phyloP scores from a whole-genome alignment of 169 alveolate genomes.

The Eimeria sp. region DNA sequence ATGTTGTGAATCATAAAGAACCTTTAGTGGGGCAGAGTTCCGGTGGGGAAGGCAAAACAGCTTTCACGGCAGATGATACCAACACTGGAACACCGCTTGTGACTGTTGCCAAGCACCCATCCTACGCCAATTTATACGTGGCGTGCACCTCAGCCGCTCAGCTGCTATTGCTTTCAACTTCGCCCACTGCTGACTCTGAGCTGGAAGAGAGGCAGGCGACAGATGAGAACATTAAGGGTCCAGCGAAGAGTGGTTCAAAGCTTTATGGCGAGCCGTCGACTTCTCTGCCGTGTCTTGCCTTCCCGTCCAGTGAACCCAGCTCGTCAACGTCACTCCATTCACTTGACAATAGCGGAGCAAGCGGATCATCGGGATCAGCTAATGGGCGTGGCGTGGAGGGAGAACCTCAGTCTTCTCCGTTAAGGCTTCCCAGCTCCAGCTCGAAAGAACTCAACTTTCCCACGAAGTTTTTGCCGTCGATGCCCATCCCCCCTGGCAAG shows the following conservation, averaged over 20 bases:
- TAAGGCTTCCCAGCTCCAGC: background rate
- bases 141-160: conserved; percentile 16
- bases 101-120: conserved; percentile 10
- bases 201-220: background rate
- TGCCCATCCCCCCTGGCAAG: background rate
- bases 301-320: background rate
- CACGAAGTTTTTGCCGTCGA: background rate
- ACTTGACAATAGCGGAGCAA: no score
- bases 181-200: background rate
- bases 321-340: no score
- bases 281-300: background rate
- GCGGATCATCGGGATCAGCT: no score
- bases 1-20: background rate
- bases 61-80: background rate
- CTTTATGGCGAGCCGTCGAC: conserved; percentile 13
- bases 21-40: background rate
- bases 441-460: background rate
- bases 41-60: background rate
- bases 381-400: no score
- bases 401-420: no score
- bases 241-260: background rate
- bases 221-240: background rate
- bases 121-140: background rate
- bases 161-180: background rate
- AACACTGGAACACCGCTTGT: background rate